Base-by-base conservation (phyloP, 768 basidiomycete genomes). In the Russula earlei region DNA sequence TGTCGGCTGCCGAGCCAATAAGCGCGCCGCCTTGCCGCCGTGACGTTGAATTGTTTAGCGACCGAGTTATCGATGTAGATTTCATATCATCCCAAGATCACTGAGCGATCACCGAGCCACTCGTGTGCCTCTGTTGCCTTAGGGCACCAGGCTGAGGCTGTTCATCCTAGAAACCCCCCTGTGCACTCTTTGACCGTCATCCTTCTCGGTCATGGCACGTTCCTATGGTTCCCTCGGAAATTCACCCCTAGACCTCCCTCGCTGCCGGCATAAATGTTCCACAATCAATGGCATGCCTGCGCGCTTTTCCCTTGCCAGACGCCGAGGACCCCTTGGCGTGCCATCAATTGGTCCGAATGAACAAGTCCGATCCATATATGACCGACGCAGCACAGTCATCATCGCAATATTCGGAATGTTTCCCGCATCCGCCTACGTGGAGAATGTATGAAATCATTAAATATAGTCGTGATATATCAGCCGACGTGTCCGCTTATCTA, bases 1-100 rank as follows among this genome's bases (percentile, higher is more conserved):
- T 22, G 15, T 34, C 48, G n/a, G 22, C 37, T 49, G 20, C 37
- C 33, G 33, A 40, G 10, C 7, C 49, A 37, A 50, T 50, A 19
- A 40, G 48, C 48, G 48, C 48, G 48, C 48, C 24, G 48, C 24
- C 33, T 50, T 50, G n/a, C 49, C 36, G 48, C 49, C 49, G 37
- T 37, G 49, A 27, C 49, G 37, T 14, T 50, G 6, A 15, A 17
- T 50, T 50, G 11, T 20, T 40, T 19, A 25, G 37, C 24, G n/a
- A 12, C 17, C 48, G 49, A 50, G 49, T 40, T 37, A 50, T 50
- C 34, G 24, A 25, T 38, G n/a, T 12, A 49, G 49, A 50, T 40
- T n/a, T 37, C 27, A 20, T 31, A 31, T 7, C 29, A 15, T 27
- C 27, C 7, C 37, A 17, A 40, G 49, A 49, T 49, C 37, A 38